A percentile compares a stretch with the other conserved stretches of the same genome.
These are phyloP conservation scores for Sphagnum contortum DNA, from an alignment of 225 moss, liverwort and hornwort species.

Conservation along the genomic window DNA sequence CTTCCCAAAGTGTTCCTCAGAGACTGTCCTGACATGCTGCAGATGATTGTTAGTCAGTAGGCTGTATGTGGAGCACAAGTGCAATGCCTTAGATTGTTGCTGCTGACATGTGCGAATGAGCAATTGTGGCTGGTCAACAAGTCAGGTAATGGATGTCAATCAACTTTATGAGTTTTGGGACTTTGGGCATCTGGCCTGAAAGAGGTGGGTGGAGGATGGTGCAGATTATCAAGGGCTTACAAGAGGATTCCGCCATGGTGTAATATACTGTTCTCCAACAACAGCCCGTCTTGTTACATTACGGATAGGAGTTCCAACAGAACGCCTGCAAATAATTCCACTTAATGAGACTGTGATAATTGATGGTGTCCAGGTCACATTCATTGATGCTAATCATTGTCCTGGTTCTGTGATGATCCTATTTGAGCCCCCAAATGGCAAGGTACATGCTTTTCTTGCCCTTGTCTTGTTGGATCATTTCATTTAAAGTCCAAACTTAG, in stretches of 20 bases:
- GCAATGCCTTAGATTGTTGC: too few relatives aligned
- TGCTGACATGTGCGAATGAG: too few relatives aligned
- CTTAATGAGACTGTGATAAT: conserved; percentile 68
- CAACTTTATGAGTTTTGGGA: too few relatives aligned
- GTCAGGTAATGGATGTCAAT: too few relatives aligned
- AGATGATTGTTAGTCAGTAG: too few relatives aligned
- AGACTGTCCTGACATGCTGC: too few relatives aligned
- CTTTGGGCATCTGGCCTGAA: too few relatives aligned
- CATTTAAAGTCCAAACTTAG: too few relatives aligned
- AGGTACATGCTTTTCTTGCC: conserved; percentile 26
- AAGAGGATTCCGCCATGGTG: conserved; percentile 79
- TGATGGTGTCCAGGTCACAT: conserved; percentile 77
- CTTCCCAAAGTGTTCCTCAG: too few relatives aligned
- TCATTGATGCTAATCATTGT: conserved; percentile 99
- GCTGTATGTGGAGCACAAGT: too few relatives aligned
- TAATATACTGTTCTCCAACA: conserved; percentile 73
- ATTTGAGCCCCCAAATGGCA: conserved; percentile 82
- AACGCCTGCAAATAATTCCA: conserved; percentile 62
- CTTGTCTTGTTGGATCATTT: background rate
- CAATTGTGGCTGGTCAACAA: too few relatives aligned
- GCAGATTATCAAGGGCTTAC: conserved; percentile 97
- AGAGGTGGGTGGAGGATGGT: background rate
- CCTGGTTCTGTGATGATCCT: conserved; percentile 99
- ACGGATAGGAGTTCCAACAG: conserved; percentile 70
- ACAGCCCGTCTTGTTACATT: conserved; percentile 81